Conservation (phyloP, 768 basidiomycete species). For the Pisolithus marmoratus region DNA sequence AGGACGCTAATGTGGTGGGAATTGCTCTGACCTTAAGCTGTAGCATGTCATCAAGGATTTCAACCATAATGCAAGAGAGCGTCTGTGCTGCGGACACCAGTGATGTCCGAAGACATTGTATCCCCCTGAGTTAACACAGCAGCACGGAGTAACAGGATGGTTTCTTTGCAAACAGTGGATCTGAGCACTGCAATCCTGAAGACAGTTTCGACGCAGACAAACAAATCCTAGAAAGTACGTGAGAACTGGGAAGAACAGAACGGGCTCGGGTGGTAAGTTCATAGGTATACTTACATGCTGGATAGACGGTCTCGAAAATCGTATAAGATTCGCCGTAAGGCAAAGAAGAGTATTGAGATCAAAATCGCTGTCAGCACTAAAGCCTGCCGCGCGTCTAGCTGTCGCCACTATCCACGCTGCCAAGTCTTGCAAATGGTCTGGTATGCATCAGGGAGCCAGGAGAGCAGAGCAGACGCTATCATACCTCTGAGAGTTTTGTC, state of each 20-base stretch:
- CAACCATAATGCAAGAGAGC: conserved; percentile 40
- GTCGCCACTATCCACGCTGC: conserved; percentile 49
- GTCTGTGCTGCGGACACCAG: conserved; percentile 19
- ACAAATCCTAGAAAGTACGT: conserved; percentile 45
- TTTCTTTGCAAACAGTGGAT: conserved; percentile 24
- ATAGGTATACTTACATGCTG: not conserved
- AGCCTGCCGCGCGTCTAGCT: conserved; percentile 37
- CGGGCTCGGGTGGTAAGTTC: not conserved
- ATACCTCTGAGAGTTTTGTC: conserved; percentile 51
- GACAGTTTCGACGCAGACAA: conserved; percentile 54
- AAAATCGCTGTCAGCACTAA: conserved; percentile 15
- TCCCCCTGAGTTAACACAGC: conserved; percentile 33
- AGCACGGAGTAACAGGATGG: conserved; percentile 13
- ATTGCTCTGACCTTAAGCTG: conserved; percentile 46
- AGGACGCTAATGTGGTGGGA: conserved; percentile 42
- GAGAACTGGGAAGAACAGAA: not conserved
- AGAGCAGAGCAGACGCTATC: conserved; percentile 12
- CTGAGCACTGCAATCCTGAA: conserved; percentile 50
- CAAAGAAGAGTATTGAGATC: conserved; percentile 54
- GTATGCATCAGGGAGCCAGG: not conserved
- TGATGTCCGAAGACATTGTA: conserved; percentile 15
- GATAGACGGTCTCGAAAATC: conserved; percentile 48
- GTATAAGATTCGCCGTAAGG: conserved; percentile 47
- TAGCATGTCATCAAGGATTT: conserved; percentile 48
- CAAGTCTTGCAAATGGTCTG: conserved; percentile 37